phyloP scores from a whole-genome alignment of 2,329 filamentous ascomycete species.

The Ophiostoma tasmaniense region DNA sequence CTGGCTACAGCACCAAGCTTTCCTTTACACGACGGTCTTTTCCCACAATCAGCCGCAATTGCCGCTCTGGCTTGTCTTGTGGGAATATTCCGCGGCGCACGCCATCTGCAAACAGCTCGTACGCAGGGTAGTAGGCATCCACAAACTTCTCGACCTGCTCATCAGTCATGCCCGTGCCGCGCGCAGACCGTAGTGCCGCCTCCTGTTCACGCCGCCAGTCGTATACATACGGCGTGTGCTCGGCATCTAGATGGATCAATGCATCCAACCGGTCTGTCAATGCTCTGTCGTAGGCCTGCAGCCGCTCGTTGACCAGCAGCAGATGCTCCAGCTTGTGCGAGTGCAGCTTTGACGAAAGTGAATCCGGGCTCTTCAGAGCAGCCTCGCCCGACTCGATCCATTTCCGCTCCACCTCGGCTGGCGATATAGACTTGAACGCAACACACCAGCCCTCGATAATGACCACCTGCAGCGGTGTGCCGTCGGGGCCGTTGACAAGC shows the following conservation, averaged over 20 bases:
- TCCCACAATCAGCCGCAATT: slow-evolving; percentile 55
- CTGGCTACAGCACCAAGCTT: slow-evolving; percentile 37
- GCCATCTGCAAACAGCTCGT: slow-evolving; percentile 58
- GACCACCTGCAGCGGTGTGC: slow-evolving; percentile 48
- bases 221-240: slow-evolving; percentile 68
- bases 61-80: slow-evolving; percentile 39
- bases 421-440: slow-evolving; percentile 61
- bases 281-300: slow-evolving; percentile 37
- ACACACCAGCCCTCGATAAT: slow-evolving; percentile 90
- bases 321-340: slow-evolving; percentile 43
- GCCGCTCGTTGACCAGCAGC: slow-evolving; percentile 40
- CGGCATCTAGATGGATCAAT: slow-evolving; percentile 58
- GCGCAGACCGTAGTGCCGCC: slow-evolving; percentile 53
- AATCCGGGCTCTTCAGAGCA: slow-evolving; percentile 23
- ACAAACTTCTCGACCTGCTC: slow-evolving; percentile 71
- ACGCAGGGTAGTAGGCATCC: slow-evolving; percentile 60
- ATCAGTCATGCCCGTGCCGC: slow-evolving; percentile 72
- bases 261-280: slow-evolving; percentile 44
- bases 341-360: slow-evolving; percentile 34
- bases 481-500: slow-evolving; percentile 41
- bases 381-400: slow-evolving; percentile 30
- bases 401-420: slow-evolving; percentile 42
- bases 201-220: slow-evolving; percentile 80
- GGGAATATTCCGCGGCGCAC: slow-evolving; percentile 56
- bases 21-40: slow-evolving; percentile 52